These are phyloP conservation scores for Penicillium concentricum DNA, from an alignment of 2,329 filamentous ascomycete species.

Conservation along the genomic window DNA sequence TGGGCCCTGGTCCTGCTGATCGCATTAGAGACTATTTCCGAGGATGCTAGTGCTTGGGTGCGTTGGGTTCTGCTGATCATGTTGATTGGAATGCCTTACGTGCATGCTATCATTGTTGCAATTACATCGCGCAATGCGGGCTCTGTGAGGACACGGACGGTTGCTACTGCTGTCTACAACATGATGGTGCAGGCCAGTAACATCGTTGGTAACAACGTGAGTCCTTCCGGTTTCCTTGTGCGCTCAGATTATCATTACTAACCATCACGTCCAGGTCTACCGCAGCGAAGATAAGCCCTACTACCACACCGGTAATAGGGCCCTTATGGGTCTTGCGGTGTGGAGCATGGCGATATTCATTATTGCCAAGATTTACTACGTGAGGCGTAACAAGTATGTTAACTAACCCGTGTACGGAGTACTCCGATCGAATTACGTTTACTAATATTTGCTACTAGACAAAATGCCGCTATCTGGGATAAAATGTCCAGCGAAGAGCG, in stretches of 20 bases:
- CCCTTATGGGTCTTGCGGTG: slow-evolving; percentile 54
- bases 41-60: slow-evolving; percentile 50
- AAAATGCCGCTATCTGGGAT: slow-evolving; percentile 39
- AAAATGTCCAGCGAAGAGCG: slow-evolving; percentile 42
- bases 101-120: slow-evolving; percentile 55
- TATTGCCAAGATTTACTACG: slow-evolving; percentile 41
- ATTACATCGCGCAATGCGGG: slow-evolving; percentile 47
- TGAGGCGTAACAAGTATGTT: slow-evolving; percentile 41
- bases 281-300: slow-evolving; percentile 56
- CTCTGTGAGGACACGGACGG: slow-evolving; percentile 43
- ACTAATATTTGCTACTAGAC: slow-evolving; percentile 20
- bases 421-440: not conserved
- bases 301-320: slow-evolving; percentile 59
- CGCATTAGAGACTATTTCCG: slow-evolving; percentile 51
- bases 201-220: slow-evolving; percentile 42
- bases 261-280: slow-evolving; percentile 49
- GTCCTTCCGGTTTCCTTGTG: slow-evolving; percentile 6
- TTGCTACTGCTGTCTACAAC: slow-evolving; percentile 48
- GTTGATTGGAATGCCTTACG: slow-evolving; percentile 58
- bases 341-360: slow-evolving; percentile 54
- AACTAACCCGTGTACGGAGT: accelerated
- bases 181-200: slow-evolving; percentile 46
- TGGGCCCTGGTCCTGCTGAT: slow-evolving; percentile 56
- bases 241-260: not conserved
- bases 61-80: slow-evolving; percentile 54